Conservation (phyloP, 1,139 yeast species). For the Hansenula lynferdii region DNA sequence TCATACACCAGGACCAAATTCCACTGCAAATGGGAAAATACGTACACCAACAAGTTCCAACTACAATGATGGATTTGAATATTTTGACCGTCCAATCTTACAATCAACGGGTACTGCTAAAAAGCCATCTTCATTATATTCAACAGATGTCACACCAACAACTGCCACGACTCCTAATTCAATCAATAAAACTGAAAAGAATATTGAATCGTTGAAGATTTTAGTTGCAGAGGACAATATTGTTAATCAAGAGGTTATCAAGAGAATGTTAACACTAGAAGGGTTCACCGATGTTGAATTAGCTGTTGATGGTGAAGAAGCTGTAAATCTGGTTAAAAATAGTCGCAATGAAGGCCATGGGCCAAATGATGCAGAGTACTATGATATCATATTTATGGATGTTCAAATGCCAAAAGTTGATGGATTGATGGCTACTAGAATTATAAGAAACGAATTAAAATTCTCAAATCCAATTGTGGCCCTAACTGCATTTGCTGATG, state of each 20-base stretch:
- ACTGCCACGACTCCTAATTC: conserved; percentile 13
- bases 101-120: conserved; percentile 36
- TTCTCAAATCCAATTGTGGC: conserved; percentile 83
- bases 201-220: conserved; percentile 36
- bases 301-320: conserved; percentile 91
- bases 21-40: background rate
- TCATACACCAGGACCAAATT: background rate
- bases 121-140: conserved; percentile 16
- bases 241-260: conserved; percentile 88
- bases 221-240: conserved; percentile 93
- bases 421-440: conserved; percentile 77
- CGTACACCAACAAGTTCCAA: conserved; percentile 4
- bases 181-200: background rate
- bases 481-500: conserved; percentile 90
- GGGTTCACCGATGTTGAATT: conserved; percentile 66
- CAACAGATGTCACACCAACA: conserved; percentile 2
- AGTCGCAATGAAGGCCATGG: conserved; percentile 18
- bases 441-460: conserved; percentile 60
- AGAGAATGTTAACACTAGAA: conserved; percentile 76
- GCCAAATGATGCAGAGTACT: conserved; percentile 29
- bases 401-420: conserved; percentile 94
- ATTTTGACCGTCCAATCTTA: conserved; percentile 28
- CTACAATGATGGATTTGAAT: conserved; percentile 17
- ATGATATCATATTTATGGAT: conserved; percentile 87
- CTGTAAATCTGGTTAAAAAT: conserved; percentile 60